A percentile compares a stretch with the other conserved stretches of the same genome.
Evolutionary conservation across 352 stramenopile genomes (phyloP).

Genomic region (Pythium guiyangense): DNA sequence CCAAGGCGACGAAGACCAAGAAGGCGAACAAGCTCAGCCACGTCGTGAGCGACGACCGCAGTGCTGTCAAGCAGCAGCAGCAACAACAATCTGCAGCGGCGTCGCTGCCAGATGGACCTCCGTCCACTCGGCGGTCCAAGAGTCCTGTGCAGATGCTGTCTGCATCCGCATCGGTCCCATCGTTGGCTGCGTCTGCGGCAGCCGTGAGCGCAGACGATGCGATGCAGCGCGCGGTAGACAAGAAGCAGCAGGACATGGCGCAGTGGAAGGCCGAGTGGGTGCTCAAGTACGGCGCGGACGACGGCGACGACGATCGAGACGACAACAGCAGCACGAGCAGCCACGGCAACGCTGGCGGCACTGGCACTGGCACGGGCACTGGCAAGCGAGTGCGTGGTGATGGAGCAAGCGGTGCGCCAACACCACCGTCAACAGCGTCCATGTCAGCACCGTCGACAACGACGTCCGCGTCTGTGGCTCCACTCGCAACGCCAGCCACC

Average conservation of each 20-base stretch:
- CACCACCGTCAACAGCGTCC: background rate
- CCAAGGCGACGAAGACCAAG: conserved; percentile 47
- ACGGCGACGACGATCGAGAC: conserved; percentile 16
- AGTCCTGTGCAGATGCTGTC: no score
- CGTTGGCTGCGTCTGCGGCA: conserved; percentile 11
- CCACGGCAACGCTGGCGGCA: conserved; percentile 1
- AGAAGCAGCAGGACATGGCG: conserved; percentile 24
- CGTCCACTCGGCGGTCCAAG: no score
- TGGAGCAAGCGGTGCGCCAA: no score
- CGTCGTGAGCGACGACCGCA: conserved; percentile 23
- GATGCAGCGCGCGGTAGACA: conserved; percentile 10
- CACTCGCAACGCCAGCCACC: background rate
- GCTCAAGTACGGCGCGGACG: conserved; percentile 28
- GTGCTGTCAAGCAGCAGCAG: conserved; percentile 10
- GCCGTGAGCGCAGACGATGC: conserved; percentile 1
- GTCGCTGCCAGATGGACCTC: no score
- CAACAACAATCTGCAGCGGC: no score
- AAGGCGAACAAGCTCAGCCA: conserved; percentile 30
- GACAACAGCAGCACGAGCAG: no score
- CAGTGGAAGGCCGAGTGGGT: conserved; percentile 41
- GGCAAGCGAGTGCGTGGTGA: no score
- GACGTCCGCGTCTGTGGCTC: background rate
- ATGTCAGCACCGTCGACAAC: background rate
- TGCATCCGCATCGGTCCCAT: no score
- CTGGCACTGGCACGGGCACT: no score